Evolutionary conservation across 805 yeast genomes (phyloP), one percentile per base, ranked within the genome.

Genomic region (Dipodascopsis uninucleata): DNA sequence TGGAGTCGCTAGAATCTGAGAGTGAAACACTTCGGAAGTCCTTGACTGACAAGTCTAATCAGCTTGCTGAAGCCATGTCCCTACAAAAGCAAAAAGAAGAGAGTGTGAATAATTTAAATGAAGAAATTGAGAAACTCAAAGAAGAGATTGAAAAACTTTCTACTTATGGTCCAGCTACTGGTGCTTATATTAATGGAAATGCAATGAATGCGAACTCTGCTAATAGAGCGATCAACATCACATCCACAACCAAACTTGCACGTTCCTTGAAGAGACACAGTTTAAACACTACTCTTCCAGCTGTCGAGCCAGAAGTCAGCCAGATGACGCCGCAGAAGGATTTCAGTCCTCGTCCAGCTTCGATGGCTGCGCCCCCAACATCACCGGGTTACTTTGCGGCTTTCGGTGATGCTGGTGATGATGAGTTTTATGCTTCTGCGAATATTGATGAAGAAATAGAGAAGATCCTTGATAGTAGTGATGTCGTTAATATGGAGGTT

Each of bases 401-500:
- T 10, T 47, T 49, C 34, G 52, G 53, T 5, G 52, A 49, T 21
- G 21, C 43, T 8, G 45, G 18, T 9, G 33, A 36, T n/a, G 49
- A 32, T 25, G 41, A 45, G 14, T 21, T 53, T 49, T 40, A 55
- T 55, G 39, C 45, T 51, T n/a, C 36, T 12, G 17, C 28, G 8
- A 39, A 60, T 12, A 39, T 58, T 22, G 65, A 65, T 36, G 60
- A 53, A 3, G 65, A 65, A 44, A 60, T 63, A 29, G 67, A 61
- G 46, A 51, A 53, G 17, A 47, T 62, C 18, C 45, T 62, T 35
- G 70, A 63, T 26, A 65, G 61, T 45, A 62, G 61, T 32, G 52
- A 52, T 40, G 54, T 51, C 9, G 70, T 90, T 52, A 90, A 85
- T 62, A 74, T 78, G 49, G 97, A 90, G 65, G 84, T 87, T 39